These are phyloP conservation scores for Bacidia rubella DNA, from an alignment of 495 filamentous ascomycete genomes.

Conservation along the genomic window DNA sequence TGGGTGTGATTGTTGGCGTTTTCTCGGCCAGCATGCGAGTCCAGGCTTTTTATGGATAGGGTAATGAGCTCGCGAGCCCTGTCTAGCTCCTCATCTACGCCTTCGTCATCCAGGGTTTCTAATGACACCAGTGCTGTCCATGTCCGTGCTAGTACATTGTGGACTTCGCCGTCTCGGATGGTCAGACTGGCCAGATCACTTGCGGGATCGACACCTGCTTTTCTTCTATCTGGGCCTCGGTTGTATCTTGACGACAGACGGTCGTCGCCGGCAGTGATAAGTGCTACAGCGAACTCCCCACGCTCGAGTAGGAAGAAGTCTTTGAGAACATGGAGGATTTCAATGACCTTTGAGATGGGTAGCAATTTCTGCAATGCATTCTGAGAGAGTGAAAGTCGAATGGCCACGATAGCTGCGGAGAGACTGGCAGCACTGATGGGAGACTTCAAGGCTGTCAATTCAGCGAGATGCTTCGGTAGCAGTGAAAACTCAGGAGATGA, in stretches of 20 bases:
- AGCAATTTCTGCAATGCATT: conserved; percentile 69
- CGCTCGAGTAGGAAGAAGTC: conserved; percentile 78
- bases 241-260: conserved; percentile 43
- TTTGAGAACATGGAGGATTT: conserved; percentile 62
- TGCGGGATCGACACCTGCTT: conserved; percentile 13
- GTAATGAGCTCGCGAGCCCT: conserved; percentile 63
- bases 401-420: conserved; percentile 54
- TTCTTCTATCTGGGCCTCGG: conserved; percentile 17
- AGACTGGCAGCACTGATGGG: conserved; percentile 61
- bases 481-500: conserved; percentile 46
- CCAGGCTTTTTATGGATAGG: conserved; percentile 37
- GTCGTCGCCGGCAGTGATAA: conserved; percentile 73
- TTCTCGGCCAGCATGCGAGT: background rate
- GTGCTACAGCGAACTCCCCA: conserved; percentile 78
- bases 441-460: conserved; percentile 55
- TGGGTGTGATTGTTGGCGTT: background rate
- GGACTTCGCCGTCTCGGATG: conserved; percentile 79
- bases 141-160: conserved; percentile 54
- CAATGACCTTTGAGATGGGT: conserved; percentile 58
- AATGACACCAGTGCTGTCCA: conserved; percentile 66
- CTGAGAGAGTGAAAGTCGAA: conserved; percentile 67
- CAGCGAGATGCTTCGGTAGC: conserved; percentile 55
- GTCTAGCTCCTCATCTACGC: conserved; percentile 61
- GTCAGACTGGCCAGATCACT: conserved; percentile 40
- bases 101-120: conserved; percentile 59